A percentile compares a stretch with the other conserved stretches of the same genome.
These are phyloP conservation scores for Dipodascus albidus DNA, from an alignment of 805 yeast genomes.

Conservation along the genomic window DNA sequence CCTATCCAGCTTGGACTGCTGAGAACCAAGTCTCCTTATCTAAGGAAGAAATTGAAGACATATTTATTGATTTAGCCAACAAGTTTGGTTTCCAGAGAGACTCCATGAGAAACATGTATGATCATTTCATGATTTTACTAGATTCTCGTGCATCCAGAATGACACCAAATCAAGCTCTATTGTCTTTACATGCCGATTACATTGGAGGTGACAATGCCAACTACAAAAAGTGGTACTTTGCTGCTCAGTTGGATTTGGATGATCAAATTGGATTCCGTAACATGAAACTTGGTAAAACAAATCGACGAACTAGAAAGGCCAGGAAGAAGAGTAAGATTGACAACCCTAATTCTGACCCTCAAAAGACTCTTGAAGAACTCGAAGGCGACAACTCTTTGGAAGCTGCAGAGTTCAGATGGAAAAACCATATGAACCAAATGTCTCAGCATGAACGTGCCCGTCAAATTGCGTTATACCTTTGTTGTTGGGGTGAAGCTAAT, in stretches of 20 bases:
- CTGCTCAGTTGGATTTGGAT: conserved; percentile 71
- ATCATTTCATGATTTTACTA: conserved; percentile 65
- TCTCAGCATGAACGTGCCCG: conserved; percentile 47
- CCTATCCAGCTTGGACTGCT: conserved; percentile 99
- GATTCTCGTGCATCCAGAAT: conserved; percentile 82
- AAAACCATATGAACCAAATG: conserved; percentile 43
- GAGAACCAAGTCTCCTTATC: conserved; percentile 77
- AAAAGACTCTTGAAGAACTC: conserved; percentile 51
- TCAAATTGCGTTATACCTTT: conserved; percentile 51
- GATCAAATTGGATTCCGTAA: conserved; percentile 48
- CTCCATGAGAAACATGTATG: conserved; percentile 67
- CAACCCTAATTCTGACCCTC: conserved; percentile 38
- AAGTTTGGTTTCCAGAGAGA: conserved; percentile 80
- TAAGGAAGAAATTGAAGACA: conserved; percentile 44
- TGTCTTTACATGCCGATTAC: conserved; percentile 77
- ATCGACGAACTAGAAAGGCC: conserved; percentile 35
- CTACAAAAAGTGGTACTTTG: conserved; percentile 85
- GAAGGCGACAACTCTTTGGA: conserved; percentile 57
- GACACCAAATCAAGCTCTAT: conserved; percentile 57
- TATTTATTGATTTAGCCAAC: conserved; percentile 44
- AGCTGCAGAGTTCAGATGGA: conserved; percentile 81
- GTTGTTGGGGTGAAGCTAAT: conserved; percentile 72
- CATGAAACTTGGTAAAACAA: conserved; percentile 42
- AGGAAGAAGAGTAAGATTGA: conserved; percentile 36
- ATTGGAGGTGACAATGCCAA: conserved; percentile 86